Base-by-base conservation (phyloP, 1,284 basidiomycete genomes). In the Dichomitus squalens region DNA sequence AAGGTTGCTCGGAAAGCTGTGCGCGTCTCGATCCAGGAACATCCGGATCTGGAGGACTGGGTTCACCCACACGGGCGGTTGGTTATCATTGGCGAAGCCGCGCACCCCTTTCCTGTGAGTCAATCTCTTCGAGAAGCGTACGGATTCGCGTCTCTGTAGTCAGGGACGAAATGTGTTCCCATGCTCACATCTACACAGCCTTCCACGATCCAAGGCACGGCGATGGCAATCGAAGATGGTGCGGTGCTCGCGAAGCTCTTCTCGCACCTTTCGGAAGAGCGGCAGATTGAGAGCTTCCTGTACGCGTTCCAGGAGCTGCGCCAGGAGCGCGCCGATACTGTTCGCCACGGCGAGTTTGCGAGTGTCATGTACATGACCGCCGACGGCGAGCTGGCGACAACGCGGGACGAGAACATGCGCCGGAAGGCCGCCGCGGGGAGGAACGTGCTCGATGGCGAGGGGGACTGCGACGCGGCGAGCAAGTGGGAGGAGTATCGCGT, bases 201-300 rank as follows among this genome's bases (percentile, higher is more conserved):
- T 72, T 78, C 58, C 48, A 78, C n/a, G 34, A 67, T 39, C 75
- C 76, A 60, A 75, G 78, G 67, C 72, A 72, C 64, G 59, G 79
- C 64, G 73, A 77, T 7, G 72, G 76, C 33, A 64, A 76, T 40
- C 70, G 76, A 87, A 70, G 85, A 87, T 57, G 82, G 76, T 4
- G 82, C 81, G 5, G 80, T 84, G 7, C 75, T 87, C 4, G 85
- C 76, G 21, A 81, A 79, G 55, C 71, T 87, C 5, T 85, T 87
- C 67, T 81, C 82, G 4, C 83, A 84, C 65, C 69, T 87, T 6
- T 70, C 68, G 25, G 66, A 69, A 2, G 64, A 72, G 33, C 79
- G 81, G 20, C 84, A 87, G 60, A 83, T 87, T 60, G 65, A 66
- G 0, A 74, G 68, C 35, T 79, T 85, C 65, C 72, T 86, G 6